Conservation (phyloP, 495 filamentous ascomycete species). For the Tuber microsphaerosporum region DNA sequence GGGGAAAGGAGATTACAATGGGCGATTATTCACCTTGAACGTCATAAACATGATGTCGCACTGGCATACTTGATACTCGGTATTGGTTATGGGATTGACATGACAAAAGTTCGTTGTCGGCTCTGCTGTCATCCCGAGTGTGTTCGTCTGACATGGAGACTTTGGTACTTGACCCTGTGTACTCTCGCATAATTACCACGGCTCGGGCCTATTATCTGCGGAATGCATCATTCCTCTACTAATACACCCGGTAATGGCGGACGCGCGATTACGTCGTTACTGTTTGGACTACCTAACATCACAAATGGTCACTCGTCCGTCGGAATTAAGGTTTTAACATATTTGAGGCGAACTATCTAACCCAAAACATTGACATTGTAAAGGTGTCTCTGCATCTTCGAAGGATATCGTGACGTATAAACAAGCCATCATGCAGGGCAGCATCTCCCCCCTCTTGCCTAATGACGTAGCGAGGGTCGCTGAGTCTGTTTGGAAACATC, state of each 20-base stretch:
- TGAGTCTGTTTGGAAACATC: constrained; percentile 25
- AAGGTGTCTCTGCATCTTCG: neutral
- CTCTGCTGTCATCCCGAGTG: neutral
- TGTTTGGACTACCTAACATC: constrained; percentile 8
- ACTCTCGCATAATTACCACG: constrained; percentile 3
- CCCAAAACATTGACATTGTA: neutral
- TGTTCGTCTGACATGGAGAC: neutral
- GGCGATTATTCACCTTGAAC: neutral
- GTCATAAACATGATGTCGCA: neutral
- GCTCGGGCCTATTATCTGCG: neutral
- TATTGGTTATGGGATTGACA: constrained; percentile 4
- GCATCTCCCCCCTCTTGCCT: constrained; percentile 13
- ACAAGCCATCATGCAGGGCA: constrained; percentile 27
- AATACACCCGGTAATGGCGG: neutral
- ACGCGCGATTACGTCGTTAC: neutral
- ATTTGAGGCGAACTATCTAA: neutral
- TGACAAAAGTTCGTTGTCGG: neutral
- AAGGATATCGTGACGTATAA: constrained; percentile 34
- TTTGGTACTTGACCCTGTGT: neutral
- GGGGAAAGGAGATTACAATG: constrained; percentile 17
- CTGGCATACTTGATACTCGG: neutral
- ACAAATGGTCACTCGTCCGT: constrained; percentile 32
- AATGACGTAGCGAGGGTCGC: constrained; percentile 32
- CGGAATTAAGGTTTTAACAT: neutral
- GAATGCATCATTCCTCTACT: neutral